These are phyloP conservation scores for Coprinopsis sp. DNA, from an alignment of 768 basidiomycete genomes.

Conservation along the genomic window DNA sequence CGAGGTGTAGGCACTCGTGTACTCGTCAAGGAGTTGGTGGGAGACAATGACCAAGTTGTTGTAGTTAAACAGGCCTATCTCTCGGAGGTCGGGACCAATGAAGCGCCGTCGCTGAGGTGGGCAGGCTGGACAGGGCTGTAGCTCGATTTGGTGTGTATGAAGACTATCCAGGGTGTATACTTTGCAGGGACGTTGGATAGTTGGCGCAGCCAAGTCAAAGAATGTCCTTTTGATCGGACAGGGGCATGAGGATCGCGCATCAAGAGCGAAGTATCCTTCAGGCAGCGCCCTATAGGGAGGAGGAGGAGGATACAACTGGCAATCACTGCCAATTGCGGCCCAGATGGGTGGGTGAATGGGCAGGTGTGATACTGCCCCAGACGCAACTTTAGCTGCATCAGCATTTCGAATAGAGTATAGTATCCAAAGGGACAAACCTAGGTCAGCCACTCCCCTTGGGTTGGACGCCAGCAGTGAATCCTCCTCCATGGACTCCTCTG, in stretches of 20 bases:
- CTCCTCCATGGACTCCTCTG: no score
- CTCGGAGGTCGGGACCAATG: conserved; percentile 27
- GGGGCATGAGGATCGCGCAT: conserved; percentile 8
- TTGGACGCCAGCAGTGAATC: no score
- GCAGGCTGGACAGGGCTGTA: conserved; percentile 15
- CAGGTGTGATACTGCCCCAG: conserved; percentile 12
- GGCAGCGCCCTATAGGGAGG: conserved; percentile 3
- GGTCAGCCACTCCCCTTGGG: not conserved
- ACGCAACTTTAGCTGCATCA: not conserved
- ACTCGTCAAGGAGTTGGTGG: conserved; percentile 31
- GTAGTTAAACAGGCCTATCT: conserved; percentile 29
- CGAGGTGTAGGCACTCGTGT: conserved; percentile 25
- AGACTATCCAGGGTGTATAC: conserved; percentile 11
- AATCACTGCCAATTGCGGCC: conserved; percentile 11
- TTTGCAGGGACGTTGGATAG: conserved; percentile 3
- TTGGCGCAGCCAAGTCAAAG: not conserved
- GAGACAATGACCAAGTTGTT: conserved; percentile 28
- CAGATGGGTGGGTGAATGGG: conserved; percentile 12
- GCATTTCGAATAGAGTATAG: not conserved
- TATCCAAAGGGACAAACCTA: not conserved
- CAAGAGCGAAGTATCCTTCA: conserved; percentile 1
- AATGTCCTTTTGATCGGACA: conserved; percentile 6
- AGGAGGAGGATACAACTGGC: not conserved
- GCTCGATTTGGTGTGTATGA: conserved; percentile 7
- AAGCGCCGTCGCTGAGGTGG: conserved; percentile 8